Evolutionary conservation across 2,329 filamentous ascomycete species (phyloP).

Genomic region (Diaporthe sp.): DNA sequence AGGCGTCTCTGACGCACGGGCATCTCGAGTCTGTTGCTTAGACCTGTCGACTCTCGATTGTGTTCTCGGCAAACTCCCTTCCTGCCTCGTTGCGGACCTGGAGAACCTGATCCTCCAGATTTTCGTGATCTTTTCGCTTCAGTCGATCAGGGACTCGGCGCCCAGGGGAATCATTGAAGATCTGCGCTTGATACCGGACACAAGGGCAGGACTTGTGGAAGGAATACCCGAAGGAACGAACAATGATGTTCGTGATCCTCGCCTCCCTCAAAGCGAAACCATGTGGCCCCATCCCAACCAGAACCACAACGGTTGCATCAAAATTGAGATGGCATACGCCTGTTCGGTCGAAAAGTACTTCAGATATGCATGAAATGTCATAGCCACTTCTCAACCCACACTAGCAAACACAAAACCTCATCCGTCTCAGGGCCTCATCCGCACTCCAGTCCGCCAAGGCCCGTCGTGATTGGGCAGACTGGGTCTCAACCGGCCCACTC

Average conservation of each 20-base stretch:
- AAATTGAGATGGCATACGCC: conserved; percentile 34
- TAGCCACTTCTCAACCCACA: conserved; percentile 29
- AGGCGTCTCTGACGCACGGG: neutral
- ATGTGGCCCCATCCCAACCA: conserved; percentile 21
- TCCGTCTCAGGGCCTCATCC: conserved; percentile 50
- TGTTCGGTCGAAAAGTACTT: conserved; percentile 9
- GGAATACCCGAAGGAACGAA: conserved; percentile 3
- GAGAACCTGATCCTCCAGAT: conserved; percentile 19
- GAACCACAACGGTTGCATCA: conserved; percentile 29
- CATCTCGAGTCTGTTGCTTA: neutral
- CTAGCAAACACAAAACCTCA: conserved; percentile 39
- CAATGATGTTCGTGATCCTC: conserved; percentile 26
- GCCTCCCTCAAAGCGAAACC: neutral
- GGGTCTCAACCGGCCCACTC: neutral
- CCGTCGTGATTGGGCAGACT: conserved; percentile 23
- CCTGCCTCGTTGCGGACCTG: neutral
- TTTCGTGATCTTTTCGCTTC: conserved; percentile 19
- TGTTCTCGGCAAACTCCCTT: neutral
- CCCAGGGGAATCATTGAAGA: neutral
- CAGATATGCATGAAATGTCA: conserved; percentile 30
- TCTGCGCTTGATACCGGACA: neutral
- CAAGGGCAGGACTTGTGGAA: neutral
- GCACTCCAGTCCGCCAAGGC: conserved; percentile 57
- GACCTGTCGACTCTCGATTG: neutral
- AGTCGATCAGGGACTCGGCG: conserved; percentile 17